phyloP scores from a whole-genome alignment of 805 yeast species.

The Cyberlindnera veronae region DNA sequence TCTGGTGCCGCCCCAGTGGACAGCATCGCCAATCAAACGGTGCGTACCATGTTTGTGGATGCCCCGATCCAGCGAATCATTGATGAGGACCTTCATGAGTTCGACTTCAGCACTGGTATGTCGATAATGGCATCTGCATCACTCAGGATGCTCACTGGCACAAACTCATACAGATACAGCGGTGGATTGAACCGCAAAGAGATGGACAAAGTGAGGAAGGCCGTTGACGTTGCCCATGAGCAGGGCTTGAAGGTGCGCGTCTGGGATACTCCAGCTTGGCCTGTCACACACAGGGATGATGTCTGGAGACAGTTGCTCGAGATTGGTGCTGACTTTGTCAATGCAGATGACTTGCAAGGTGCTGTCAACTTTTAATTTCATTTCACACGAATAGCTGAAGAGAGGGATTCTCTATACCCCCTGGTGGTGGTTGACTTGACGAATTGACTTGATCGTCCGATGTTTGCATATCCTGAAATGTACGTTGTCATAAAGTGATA shows the following conservation, averaged over 20 bases:
- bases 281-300: slow-evolving; percentile 38
- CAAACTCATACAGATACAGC: slow-evolving; percentile 9
- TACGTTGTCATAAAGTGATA: no score
- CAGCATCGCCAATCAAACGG: slow-evolving; percentile 21
- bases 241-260: slow-evolving; percentile 53
- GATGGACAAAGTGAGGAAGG: slow-evolving; percentile 26
- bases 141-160: slow-evolving; percentile 26
- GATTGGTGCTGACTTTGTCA: slow-evolving; percentile 53
- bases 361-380: slow-evolving; percentile 28
- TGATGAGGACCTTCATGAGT: slow-evolving; percentile 5
- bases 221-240: slow-evolving; percentile 41
- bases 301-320: slow-evolving; percentile 48
- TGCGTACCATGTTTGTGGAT: slow-evolving; percentile 31
- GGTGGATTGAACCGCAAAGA: slow-evolving; percentile 35
- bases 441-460: no score
- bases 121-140: slow-evolving; percentile 44
- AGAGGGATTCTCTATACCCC: no score
- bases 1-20: slow-evolving; percentile 63
- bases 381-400: no score
- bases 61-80: slow-evolving; percentile 35
- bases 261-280: slow-evolving; percentile 77
- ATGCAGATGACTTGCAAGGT: slow-evolving; percentile 54
- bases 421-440: no score
- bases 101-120: slow-evolving; percentile 15
- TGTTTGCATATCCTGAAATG: no score